Base-by-base conservation (phyloP, 768 basidiomycete genomes). In the Galerina sulciceps region DNA sequence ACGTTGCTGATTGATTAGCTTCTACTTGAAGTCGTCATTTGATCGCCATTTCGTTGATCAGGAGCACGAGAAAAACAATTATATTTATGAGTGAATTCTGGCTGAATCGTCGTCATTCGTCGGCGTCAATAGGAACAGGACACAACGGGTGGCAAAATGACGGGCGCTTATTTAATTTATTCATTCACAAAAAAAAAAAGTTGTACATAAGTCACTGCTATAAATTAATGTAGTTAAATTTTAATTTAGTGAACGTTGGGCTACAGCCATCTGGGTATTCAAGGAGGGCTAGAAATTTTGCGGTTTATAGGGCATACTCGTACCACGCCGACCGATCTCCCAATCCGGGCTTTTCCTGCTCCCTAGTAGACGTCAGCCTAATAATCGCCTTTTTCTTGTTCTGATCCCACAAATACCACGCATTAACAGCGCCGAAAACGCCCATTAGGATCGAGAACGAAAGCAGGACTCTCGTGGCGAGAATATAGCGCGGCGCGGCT, bases 281-380 rank as follows among this genome's bases (percentile, higher is more conserved):
- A 51, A 37, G 38, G 9, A 20, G 22, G 1, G 15, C n/a, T 22
- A 8, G 26, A 31, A 1, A 3, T 51, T 51, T 51, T 51, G 37
- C 13, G 18, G 23, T 45, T 18, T 65, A 83, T 20, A 84, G 63
- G 17, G 69, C 81, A 64, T 85, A 85, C 11, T 75, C 66, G 62
- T 84, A 85, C 82, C 85, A 85, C 3, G 82, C 82, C 40, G 81
- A 82, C 41, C 65, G 69, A 62, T 85, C 83, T 4, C 85, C 84
- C 43, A 84, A 67, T 0, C 73, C 75, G 6, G 68, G 64, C 15
- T 67, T 63, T 62, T 85, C 84, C 15, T 79, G 71, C 9, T 64
- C 67, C 38, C 65, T 70, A 6, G 60, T 46, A 41, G 67, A 70
- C 15, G 42, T 70, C 22, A 56, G 65, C 53, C 83, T 74, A 42